Percentiles rank a stretch among this genome's conserved stretches.
These are phyloP conservation scores for Mallotus nudiflorus DNA, from an alignment of 345 rosid genomes.

Conservation along the genomic window DNA sequence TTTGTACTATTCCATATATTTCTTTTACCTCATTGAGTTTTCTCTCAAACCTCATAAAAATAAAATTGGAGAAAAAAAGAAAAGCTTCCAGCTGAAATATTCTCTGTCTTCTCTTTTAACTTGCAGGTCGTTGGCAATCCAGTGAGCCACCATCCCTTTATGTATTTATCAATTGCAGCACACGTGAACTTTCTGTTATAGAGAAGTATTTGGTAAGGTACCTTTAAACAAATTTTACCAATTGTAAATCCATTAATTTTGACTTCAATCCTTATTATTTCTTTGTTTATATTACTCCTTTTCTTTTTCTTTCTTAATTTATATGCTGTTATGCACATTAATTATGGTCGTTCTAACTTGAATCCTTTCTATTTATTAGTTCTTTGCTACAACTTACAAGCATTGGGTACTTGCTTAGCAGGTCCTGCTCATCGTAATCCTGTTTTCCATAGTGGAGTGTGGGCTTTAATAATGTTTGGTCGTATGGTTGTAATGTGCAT, in stretches of 20 bases:
- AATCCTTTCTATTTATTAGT: conserved; percentile 9
- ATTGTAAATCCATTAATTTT: conserved; percentile 9
- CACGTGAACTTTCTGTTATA: conserved; percentile 75
- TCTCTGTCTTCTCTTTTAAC: conserved; percentile 10
- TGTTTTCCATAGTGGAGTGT: neutral
- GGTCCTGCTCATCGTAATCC: neutral
- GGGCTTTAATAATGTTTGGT: neutral
- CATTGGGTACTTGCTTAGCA: neutral
- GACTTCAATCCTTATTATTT: neutral
- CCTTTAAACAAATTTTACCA: conserved; percentile 6
- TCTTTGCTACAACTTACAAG: neutral
- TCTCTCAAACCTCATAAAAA: neutral
- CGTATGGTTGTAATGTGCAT: neutral
- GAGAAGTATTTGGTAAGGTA: conserved; percentile 89
- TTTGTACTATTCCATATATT: neutral
- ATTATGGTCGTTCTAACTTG: neutral
- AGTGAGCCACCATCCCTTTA: conserved; percentile 78
- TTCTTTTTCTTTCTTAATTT: neutral
- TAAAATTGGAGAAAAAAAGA: neutral
- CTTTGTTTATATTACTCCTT: neutral
- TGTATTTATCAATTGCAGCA: conserved; percentile 83
- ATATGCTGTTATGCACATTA: neutral
- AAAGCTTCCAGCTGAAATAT: neutral
- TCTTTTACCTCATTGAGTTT: neutral
- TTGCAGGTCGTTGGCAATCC: conserved; percentile 77